These are phyloP conservation scores for Podaxis sp. DNA, from an alignment of 768 basidiomycete genomes.

Conservation along the genomic window DNA sequence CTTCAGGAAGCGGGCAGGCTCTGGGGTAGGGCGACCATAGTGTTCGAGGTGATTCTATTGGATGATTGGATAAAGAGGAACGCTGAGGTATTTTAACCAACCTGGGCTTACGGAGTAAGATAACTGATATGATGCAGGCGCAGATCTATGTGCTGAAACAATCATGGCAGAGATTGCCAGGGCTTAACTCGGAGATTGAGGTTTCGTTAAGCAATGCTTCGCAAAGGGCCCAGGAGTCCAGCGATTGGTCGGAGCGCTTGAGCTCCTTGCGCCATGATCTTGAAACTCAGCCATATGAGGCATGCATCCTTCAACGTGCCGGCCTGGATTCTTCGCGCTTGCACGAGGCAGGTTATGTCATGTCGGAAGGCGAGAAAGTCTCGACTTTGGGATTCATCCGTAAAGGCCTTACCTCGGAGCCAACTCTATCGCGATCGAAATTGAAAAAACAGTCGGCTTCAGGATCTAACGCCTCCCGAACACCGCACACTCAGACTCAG, in stretches of 20 bases:
- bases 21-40: not conserved
- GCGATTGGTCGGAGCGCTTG: too few relatives aligned
- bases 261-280: too few relatives aligned
- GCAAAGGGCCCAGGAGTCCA: too few relatives aligned
- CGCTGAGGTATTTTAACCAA: not conserved
- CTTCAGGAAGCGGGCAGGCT: not conserved
- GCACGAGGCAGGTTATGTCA: not conserved
- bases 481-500: too few relatives aligned
- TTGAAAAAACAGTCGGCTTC: too few relatives aligned
- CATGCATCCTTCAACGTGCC: not conserved
- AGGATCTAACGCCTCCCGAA: not conserved
- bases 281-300: not conserved
- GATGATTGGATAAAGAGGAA: not conserved
- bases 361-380: not conserved
- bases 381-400: not conserved
- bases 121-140: not conserved
- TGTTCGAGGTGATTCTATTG: constrained; percentile 1
- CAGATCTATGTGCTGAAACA: not conserved
- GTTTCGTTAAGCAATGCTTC: too few relatives aligned
- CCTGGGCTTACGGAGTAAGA: not conserved
- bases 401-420: not conserved
- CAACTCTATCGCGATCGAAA: not conserved
- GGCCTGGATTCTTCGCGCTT: not conserved
- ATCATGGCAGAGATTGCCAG: not conserved
- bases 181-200: too few relatives aligned